These are phyloP conservation scores for Miamiensis avidus DNA, from an alignment of 169 alveolate genomes.

Conservation along the genomic window DNA sequence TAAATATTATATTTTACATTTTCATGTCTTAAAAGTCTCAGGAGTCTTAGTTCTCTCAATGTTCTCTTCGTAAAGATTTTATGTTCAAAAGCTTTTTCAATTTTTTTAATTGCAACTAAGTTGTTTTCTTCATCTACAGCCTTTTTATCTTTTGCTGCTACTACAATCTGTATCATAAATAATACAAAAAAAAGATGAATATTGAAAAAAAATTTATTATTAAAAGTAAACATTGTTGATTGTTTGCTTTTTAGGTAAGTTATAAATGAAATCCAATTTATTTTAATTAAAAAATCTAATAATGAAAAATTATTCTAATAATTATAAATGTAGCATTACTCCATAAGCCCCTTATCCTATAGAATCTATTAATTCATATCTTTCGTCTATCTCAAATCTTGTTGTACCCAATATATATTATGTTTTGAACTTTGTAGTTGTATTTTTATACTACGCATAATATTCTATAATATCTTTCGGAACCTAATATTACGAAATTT, in stretches of 20 bases:
- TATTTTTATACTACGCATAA: slow-evolving; percentile 24
- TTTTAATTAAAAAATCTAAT: too few relatives aligned
- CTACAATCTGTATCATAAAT: slow-evolving; percentile 40
- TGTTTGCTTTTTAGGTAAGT: too few relatives aligned
- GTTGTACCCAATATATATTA: slow-evolving; percentile 50
- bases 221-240: too few relatives aligned
- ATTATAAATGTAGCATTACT: too few relatives aligned
- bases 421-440: slow-evolving; percentile 25
- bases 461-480: slow-evolving; percentile 39
- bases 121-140: slow-evolving; percentile 49
- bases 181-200: too few relatives aligned
- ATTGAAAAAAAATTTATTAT: too few relatives aligned
- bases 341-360: slow-evolving; percentile 81
- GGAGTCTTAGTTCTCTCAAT: slow-evolving; percentile 75
- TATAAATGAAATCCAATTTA: too few relatives aligned
- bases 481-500: slow-evolving; percentile 3
- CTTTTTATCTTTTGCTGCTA: slow-evolving; percentile 63
- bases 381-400: slow-evolving; percentile 63
- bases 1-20: slow-evolving; percentile 48
- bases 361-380: slow-evolving; percentile 69
- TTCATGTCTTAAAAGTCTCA: slow-evolving; percentile 71
- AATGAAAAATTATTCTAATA: too few relatives aligned
- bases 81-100: slow-evolving; percentile 85
- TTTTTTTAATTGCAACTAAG: slow-evolving; percentile 79
- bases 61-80: slow-evolving; percentile 78